These are phyloP conservation scores for Breynia disticha DNA, from an alignment of 441 rosid genomes.

Conservation along the genomic window DNA sequence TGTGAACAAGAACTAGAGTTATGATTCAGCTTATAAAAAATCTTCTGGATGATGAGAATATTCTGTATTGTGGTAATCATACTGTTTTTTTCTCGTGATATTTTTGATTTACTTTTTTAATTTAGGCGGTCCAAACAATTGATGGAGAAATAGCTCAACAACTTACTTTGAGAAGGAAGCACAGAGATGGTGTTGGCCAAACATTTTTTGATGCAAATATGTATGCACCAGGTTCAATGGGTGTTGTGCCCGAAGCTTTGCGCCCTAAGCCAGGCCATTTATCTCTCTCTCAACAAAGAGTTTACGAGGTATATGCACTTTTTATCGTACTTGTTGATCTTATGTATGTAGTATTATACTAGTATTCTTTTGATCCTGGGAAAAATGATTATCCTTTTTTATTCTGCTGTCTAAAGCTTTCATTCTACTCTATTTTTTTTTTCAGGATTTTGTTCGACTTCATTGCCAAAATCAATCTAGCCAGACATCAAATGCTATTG, in stretches of 20 bases:
- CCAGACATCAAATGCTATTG: conserved; percentile 52
- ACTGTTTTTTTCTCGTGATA: neutral
- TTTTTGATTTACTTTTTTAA: conserved; percentile 1
- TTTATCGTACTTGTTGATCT: conserved; percentile 9
- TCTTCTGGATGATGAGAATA: too few relatives aligned
- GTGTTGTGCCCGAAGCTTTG: conserved; percentile 81
- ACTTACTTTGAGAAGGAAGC: conserved; percentile 75
- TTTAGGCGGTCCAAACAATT: conserved; percentile 84
- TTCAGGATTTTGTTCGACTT: conserved; percentile 92
- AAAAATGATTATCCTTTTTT: conserved; percentile 2
- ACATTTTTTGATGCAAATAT: conserved; percentile 70
- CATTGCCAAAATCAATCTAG: conserved; percentile 94
- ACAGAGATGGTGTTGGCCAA: conserved; percentile 68
- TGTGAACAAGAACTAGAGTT: too few relatives aligned
- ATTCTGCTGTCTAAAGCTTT: neutral
- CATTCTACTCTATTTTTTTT: conserved; percentile 7
- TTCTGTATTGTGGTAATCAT: too few relatives aligned
- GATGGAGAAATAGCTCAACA: conserved; percentile 86
- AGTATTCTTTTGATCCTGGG: conserved; percentile 12
- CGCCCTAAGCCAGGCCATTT: conserved; percentile 94
- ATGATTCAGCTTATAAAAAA: too few relatives aligned
- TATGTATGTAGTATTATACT: neutral
- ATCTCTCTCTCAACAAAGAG: conserved; percentile 87
- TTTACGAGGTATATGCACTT: conserved; percentile 71
- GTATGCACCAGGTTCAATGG: conserved; percentile 65